Base-by-base conservation (phyloP, 805 yeast species). In the Hemisphaericaspora nanyangensis region DNA sequence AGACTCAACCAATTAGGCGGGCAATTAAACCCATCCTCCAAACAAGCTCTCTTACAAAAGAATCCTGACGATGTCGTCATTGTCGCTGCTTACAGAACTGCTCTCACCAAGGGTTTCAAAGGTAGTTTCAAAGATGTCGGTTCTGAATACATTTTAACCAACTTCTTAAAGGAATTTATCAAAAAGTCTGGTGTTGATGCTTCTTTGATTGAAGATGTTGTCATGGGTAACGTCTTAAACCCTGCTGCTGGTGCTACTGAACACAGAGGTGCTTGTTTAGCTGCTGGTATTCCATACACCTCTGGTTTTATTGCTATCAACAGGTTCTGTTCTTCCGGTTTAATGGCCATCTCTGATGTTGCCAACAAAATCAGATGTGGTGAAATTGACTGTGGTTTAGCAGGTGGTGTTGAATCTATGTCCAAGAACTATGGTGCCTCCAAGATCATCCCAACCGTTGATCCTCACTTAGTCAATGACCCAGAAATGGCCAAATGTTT, bases 371-470 rank as follows among this genome's bases (percentile, higher is more conserved):
- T 91, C 57, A 70, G 72, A 51, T 67, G 77, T 43, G 97, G 97
- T 30, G 96, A 90, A 72, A 89, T 91, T 53, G 86, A 80, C 49
- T 74, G 91, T 53, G 98, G 98, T 40, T 69, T 91, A 39, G 98
- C 93, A 17, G 82, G 82, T 34, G 98, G 98, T 55, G 95, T 82
- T 35, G 98, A 90, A 68, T 82, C 95, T 50, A 91, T 91, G 98
- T 76, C 95, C n/a, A 69, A 74, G 47, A 82, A 82, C 68, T 89
- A 85, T 61, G 93, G 93, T n/a, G 85, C 93, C 17, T 76, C 77
- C 50, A 78, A 90, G 29, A 66, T 82, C 43, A 33, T 28, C 12
- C 83, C 88, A 38, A 60, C 62, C 55, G 52, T 66, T 25, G 67
- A 63, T 49, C 34, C 47, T 11, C 63, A 52, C 37, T 53, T 66